Evolutionary conservation across 1,139 yeast species (phyloP).

Genomic region (Zygosaccharomyces sapae): DNA sequence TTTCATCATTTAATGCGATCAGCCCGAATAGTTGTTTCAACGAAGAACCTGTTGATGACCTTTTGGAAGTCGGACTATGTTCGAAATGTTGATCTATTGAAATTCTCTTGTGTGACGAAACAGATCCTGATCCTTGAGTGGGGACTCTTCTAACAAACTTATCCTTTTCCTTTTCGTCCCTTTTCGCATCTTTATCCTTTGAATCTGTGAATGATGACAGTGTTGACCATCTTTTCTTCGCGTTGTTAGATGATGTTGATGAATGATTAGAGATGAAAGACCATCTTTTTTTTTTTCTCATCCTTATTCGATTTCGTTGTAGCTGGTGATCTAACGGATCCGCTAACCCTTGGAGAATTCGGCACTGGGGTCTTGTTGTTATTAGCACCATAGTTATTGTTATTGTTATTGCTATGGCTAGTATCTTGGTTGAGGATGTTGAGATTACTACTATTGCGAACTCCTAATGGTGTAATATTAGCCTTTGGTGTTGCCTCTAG

Average conservation of each 20-base stretch:
- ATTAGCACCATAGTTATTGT: not conserved
- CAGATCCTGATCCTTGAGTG: constrained; percentile 18
- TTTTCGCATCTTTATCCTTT: constrained; percentile 16
- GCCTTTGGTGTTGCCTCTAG: not conserved
- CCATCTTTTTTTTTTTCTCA: constrained; percentile 33
- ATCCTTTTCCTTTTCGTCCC: constrained; percentile 15
- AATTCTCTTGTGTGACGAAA: constrained; percentile 20
- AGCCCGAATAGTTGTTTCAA: constrained; percentile 31
- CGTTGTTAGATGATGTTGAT: constrained; percentile 18
- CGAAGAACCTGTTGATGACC: constrained; percentile 34
- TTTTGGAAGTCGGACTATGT: constrained; percentile 19
- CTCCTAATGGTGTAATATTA: not conserved
- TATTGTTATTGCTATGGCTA: not conserved
- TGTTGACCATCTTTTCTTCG: constrained; percentile 34
- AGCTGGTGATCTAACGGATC: constrained; percentile 4
- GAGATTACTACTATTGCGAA: not conserved
- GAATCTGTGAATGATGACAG: constrained; percentile 23
- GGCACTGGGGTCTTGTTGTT: not conserved
- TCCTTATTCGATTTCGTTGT: constrained; percentile 10
- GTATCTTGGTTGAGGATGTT: not conserved
- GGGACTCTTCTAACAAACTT: constrained; percentile 18
- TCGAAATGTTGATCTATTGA: constrained; percentile 19
- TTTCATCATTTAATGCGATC: constrained; percentile 26
- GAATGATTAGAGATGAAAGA: constrained; percentile 31
- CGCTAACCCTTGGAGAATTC: constrained; percentile 1